Evolutionary conservation across 257 asterid species (phyloP), one percentile per base, ranked within the genome.

Genomic region (Scutellaria galericulata): DNA sequence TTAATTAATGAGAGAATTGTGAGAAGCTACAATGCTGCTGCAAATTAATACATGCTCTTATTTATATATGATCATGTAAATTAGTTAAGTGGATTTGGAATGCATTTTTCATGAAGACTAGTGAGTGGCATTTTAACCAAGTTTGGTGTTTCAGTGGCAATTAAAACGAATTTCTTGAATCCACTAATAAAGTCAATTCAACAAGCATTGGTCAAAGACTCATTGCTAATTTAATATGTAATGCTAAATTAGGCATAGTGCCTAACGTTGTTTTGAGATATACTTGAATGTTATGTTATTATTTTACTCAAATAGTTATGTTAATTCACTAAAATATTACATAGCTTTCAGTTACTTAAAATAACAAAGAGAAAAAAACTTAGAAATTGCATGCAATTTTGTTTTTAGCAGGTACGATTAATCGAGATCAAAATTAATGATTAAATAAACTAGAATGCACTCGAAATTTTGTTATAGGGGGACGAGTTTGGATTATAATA

Each of bases 51-150:
- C 9, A 63, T 68, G 7, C 6, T 48, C 5, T 4, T 74, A 66
- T 67, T 31, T 61, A 62, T 59, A 37, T 1, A 60, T 60, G 18
- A 13, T 59, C 1, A 0, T 14, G 47, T 6, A 14, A 9, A 15
- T 47, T 53, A 3, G 50, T n/a, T 20, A 51, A 69, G 80, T 18
- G 18, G 18, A 18, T 18, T 18, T 18, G 18, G 18, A 18, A 18
- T 18, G 18, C 18, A 18, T 18, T 18, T 18, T 18, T 18, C 18
- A 18, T 18, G 18, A 18, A 18, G 18, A 18, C 18, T 18, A 18
- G 18, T 18, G 18, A 18, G 18, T 76, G 80, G 39, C 72, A 37
- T 41, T 58, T 39, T 63, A 70, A 66, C 81, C 7, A 51, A 71
- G 56, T 31, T 72, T 58, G 70, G 65, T 68, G 8, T 61, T 22